Percentiles rank a stretch among this genome's conserved stretches.
Evolutionary conservation across 2,329 filamentous ascomycete species (phyloP).

Genomic region (Diaporthe longicolla): DNA sequence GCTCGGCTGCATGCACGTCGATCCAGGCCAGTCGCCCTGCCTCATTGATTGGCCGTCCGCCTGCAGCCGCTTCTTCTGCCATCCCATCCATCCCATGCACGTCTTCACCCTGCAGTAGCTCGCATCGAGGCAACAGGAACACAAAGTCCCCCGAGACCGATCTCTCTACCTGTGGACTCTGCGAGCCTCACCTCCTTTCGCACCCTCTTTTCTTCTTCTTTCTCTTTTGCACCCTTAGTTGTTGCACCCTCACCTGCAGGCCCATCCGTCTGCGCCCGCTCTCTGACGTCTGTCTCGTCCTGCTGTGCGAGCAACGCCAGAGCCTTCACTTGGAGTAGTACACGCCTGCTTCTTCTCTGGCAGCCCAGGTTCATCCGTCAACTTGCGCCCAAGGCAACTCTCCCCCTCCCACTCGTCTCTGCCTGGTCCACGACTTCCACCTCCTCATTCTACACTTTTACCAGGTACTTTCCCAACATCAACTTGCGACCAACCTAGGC

Average conservation of each 20-base stretch:
- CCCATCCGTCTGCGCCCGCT: neutral
- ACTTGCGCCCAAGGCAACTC: neutral
- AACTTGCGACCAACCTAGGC: neutral
- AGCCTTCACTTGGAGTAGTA: neutral
- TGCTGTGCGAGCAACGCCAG: neutral
- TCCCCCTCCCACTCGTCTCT: neutral
- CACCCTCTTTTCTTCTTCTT: neutral
- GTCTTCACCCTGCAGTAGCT: constrained; percentile 32
- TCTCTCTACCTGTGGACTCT: neutral
- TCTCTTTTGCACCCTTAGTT: neutral
- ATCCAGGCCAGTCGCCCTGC: constrained; percentile 20
- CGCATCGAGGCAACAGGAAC: constrained; percentile 5
- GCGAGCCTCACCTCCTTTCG: constrained; percentile 13
- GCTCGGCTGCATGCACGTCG: constrained; percentile 6
- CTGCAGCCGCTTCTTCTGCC: constrained; percentile 29
- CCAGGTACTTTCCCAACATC: neutral
- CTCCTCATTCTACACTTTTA: neutral
- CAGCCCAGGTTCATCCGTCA: neutral
- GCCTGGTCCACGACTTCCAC: neutral
- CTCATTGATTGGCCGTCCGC: constrained; percentile 27
- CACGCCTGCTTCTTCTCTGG: constrained; percentile 12
- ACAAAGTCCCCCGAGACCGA: neutral
- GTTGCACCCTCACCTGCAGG: constrained; percentile 1
- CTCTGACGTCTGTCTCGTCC: neutral
- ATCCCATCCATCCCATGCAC: constrained; percentile 26